phyloP scores from a whole-genome alignment of 139 green algal genomes.

The Tetraselmis chui region DNA sequence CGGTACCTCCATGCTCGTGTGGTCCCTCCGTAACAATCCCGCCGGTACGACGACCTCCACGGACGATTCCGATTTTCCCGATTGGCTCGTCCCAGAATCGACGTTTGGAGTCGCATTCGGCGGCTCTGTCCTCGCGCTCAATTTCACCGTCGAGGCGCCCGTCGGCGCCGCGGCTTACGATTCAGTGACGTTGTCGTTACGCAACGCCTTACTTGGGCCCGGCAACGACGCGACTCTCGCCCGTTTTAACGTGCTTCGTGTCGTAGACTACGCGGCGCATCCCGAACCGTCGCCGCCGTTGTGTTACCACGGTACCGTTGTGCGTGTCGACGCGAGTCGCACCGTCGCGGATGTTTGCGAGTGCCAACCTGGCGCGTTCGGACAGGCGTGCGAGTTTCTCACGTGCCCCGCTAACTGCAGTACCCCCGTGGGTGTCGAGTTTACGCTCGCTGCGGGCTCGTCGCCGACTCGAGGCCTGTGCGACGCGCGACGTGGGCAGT shows the following conservation, averaged over 20 bases:
- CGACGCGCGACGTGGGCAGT: slow-evolving; percentile 3
- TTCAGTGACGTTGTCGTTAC: not conserved
- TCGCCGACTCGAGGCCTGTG: not conserved
- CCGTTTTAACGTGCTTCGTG: not conserved
- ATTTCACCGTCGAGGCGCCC: not conserved
- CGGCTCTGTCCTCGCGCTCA: not conserved
- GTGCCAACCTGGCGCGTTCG: slow-evolving; percentile 9
- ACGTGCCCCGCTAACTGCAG: slow-evolving; percentile 16
- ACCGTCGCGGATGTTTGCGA: not conserved
- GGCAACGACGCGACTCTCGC: not conserved
- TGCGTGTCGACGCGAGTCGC: not conserved
- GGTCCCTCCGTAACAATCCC: no score
- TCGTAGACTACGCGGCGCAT: not conserved
- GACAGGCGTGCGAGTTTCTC: slow-evolving; percentile 14
- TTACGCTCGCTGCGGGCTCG: not conserved
- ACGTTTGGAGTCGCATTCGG: not conserved
- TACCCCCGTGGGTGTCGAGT: not conserved
- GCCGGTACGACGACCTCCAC: no score
- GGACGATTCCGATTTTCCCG: not conserved
- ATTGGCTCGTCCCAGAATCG: not conserved
- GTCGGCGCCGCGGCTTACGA: not conserved
- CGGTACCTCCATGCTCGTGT: not conserved
- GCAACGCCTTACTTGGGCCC: not conserved
- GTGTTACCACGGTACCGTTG: slow-evolving; percentile 14
- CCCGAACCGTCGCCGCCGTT: not conserved